Percentiles rank a stretch among this genome's conserved stretches.
Evolutionary conservation across 176 grass and related monocot species (phyloP).

Genomic region (Zea luxurians): DNA sequence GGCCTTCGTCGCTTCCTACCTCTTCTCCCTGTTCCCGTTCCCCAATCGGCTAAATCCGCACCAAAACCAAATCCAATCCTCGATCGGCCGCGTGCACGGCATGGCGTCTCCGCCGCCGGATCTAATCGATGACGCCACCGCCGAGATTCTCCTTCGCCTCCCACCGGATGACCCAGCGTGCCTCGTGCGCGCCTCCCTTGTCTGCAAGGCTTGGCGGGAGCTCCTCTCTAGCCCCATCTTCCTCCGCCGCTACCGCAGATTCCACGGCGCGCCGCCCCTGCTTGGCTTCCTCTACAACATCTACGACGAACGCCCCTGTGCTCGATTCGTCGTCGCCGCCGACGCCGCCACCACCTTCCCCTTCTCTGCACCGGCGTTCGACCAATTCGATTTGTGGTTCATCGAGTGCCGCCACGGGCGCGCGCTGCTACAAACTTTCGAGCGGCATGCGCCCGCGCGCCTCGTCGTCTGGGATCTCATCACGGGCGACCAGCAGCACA

Average conservation of each 20-base stretch:
- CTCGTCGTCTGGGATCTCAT: constrained; percentile 14
- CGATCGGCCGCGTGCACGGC: not conserved
- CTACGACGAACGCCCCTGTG: not conserved
- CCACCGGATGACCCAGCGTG: constrained; percentile 16
- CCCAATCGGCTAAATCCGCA: not conserved
- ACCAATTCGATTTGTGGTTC: not conserved
- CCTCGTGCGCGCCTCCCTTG: constrained; percentile 23
- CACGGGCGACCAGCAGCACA: constrained; percentile 10
- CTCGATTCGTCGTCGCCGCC: constrained; percentile 11
- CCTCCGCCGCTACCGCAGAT: constrained; percentile 28
- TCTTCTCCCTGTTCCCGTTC: not conserved
- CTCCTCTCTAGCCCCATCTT: constrained; percentile 18
- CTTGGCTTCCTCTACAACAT: constrained; percentile 11
- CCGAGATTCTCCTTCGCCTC: constrained; percentile 16
- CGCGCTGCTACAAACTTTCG: not conserved
- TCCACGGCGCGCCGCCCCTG: constrained; percentile 24
- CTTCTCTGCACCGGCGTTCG: not conserved
- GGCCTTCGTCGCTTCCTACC: not conserved
- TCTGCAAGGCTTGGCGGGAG: constrained; percentile 21
- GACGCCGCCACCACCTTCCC: not conserved
- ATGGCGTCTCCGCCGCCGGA: constrained; percentile 12
- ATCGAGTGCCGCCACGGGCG: constrained; percentile 23
- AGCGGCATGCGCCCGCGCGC: not conserved
- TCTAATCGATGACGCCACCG: constrained; percentile 17
- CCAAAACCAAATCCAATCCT: not conserved